Evolutionary conservation across 371 early-diverging fungal species (phyloP), one percentile per base, ranked within the genome.

Genomic region (Apophysomyces trapeziformis): DNA sequence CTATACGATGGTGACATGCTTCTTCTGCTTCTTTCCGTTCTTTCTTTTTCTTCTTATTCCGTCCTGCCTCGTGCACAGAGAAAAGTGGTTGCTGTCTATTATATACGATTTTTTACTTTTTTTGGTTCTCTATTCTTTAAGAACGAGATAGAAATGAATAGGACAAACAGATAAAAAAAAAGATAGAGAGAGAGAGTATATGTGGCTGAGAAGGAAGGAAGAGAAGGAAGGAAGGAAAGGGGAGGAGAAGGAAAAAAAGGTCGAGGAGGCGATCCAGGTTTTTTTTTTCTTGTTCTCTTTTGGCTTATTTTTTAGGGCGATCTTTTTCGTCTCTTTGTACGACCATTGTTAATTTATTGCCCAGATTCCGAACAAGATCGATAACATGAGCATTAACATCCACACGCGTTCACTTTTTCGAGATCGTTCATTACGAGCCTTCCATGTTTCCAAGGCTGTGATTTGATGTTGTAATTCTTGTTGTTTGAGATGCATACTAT

Each of bases 321-420:
- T 41, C 60, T 43, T 59, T 38, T 59, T 58, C 32, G 32, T 2
- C 32, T 45, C 16, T 50, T 50, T 50, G 54, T 50, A 21, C 54
- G 5, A 50, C 54, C 7, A 7, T 21, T 21, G 21, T 21, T 57
- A 26, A 32, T 57, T 39, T 37, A 21, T 41, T 18, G 43, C 14
- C 71, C 66, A 66, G 13, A 66, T 13, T 2, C 46, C 64, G 37
- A 68, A 58, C 8, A 70, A 14, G 4, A 73, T 44, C 12, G 63
- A 65, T 0, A 72, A 12, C 38, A 67, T 68, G 4, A 69, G 56
- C 56, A 75, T 44, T 12, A 80, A 57, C 64, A 80, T 73, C 80
- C 80, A 80, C 2, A 75, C 65, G 6, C 80, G 64, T 45, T 79
- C 80, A 37, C 70, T 76, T 44, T 64, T 68, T 16, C 77, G 38